Conservation (phyloP, 805 yeast genomes). For the Pichia eremophila region DNA sequence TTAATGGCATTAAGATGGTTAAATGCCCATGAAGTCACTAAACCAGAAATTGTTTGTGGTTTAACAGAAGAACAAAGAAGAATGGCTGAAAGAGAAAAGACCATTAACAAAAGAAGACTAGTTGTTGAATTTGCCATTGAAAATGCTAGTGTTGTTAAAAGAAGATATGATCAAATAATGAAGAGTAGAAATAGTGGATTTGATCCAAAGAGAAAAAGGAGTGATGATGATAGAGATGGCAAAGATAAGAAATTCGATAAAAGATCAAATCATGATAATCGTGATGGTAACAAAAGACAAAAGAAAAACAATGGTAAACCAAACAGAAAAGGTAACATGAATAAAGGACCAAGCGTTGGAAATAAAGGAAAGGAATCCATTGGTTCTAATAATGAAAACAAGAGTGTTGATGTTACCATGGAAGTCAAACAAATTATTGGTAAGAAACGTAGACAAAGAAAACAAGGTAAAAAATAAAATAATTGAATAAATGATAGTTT, state of each 20-base stretch:
- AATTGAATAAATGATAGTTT: too few relatives aligned
- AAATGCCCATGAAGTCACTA: constrained; percentile 80
- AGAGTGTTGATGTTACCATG: constrained; percentile 30
- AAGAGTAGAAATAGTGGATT: constrained; percentile 19
- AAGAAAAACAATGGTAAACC: constrained; percentile 6
- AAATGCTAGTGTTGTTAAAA: constrained; percentile 85
- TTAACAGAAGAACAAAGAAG: constrained; percentile 59
- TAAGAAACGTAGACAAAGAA: constrained; percentile 57
- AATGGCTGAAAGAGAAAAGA: constrained; percentile 41
- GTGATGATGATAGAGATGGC: constrained; percentile 11
- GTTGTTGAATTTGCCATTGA: constrained; percentile 95
- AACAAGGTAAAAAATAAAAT: constrained; percentile 16
- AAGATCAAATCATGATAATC: constrained; percentile 12
- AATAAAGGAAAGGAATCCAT: not conserved
- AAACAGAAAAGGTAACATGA: constrained; percentile 11
- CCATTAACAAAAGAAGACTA: constrained; percentile 54
- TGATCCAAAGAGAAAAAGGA: constrained; percentile 18
- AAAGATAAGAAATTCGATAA: constrained; percentile 21
- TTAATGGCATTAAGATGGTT: constrained; percentile 96
- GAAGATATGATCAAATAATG: constrained; percentile 65
- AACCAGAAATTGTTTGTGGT: constrained; percentile 64
- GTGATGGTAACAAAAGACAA: constrained; percentile 16
- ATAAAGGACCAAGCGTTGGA: constrained; percentile 10
- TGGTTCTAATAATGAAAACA: constrained; percentile 9
- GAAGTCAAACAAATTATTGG: constrained; percentile 59